phyloP scores from a whole-genome alignment of 108 stramenopile genomes.

The Conticribra guillardii region DNA sequence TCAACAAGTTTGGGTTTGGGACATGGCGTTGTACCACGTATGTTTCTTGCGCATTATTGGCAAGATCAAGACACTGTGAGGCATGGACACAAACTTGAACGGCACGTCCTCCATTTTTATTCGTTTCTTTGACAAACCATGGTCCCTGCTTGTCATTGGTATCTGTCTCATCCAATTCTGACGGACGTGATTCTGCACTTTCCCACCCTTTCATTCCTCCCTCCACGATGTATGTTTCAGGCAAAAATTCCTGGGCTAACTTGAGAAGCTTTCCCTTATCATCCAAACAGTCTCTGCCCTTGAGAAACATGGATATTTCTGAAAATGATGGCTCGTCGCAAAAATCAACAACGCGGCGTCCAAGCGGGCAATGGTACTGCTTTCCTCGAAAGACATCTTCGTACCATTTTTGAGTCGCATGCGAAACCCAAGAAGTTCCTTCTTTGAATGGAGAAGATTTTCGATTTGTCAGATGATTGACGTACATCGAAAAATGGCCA shows the following conservation, averaged over 20 bases:
- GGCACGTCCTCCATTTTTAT: slow-evolving; percentile 57
- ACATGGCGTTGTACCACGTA: slow-evolving; percentile 59
- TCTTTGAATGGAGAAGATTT: neutral
- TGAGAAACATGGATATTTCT: slow-evolving; percentile 44
- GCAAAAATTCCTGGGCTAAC: slow-evolving; percentile 45
- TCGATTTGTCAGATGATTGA: slow-evolving; percentile 22
- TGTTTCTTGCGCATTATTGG: slow-evolving; percentile 23
- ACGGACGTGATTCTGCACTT: neutral
- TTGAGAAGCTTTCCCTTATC: slow-evolving; percentile 54
- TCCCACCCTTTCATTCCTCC: slow-evolving; percentile 28
- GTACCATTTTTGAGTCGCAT: slow-evolving; percentile 63
- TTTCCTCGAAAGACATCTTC: slow-evolving; percentile 31
- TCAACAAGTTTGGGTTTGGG: slow-evolving; percentile 31
- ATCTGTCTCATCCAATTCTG: neutral
- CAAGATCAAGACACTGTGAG: slow-evolving; percentile 13
- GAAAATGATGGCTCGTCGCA: slow-evolving; percentile 61
- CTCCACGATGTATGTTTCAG: slow-evolving; percentile 44
- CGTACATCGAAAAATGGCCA: slow-evolving; percentile 47
- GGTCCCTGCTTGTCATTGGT: neutral
- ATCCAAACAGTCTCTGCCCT: slow-evolving; percentile 55
- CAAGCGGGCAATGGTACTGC: slow-evolving; percentile 55
- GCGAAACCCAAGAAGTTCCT: slow-evolving; percentile 19
- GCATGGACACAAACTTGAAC: slow-evolving; percentile 21
- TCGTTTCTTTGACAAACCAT: slow-evolving; percentile 58
- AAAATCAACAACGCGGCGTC: slow-evolving; percentile 46